Evolutionary conservation across 352 stramenopile genomes (phyloP).

Genomic region (Phytophthora parvispora): DNA sequence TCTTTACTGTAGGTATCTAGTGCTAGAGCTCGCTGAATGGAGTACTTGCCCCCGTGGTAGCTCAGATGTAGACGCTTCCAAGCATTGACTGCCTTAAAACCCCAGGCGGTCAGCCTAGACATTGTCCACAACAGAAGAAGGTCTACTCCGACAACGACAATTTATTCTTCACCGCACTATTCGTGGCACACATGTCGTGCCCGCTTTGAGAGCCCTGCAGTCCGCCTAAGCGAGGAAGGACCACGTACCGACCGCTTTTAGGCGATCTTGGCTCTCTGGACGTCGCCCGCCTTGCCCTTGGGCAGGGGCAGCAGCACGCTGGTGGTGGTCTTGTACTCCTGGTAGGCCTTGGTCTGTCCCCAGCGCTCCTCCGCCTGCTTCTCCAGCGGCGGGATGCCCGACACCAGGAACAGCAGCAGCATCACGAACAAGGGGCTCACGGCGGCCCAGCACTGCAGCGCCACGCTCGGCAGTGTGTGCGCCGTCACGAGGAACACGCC

Average conservation of each 20-base stretch:
- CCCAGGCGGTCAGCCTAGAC: too few relatives aligned
- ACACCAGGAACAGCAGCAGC: slow-evolving; percentile 73
- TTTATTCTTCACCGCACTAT: not conserved
- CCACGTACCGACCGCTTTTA: not conserved
- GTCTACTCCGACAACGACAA: not conserved
- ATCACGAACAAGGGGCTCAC: slow-evolving; percentile 75
- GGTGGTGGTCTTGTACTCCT: slow-evolving; percentile 82
- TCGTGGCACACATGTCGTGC: not conserved
- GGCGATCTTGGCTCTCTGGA: slow-evolving; percentile 3
- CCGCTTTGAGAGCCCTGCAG: too few relatives aligned
- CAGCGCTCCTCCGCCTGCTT: slow-evolving; percentile 75
- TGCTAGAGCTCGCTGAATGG: not conserved
- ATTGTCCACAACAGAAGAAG: not conserved
- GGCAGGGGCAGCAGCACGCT: slow-evolving; percentile 66
- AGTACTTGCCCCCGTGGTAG: not conserved
- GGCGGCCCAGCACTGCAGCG: slow-evolving; percentile 42
- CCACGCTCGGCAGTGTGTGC: slow-evolving; percentile 49
- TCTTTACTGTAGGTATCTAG: not conserved
- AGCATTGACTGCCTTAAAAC: too few relatives aligned
- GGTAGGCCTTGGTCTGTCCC: slow-evolving; percentile 64
- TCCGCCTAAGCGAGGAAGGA: too few relatives aligned
- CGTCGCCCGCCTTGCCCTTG: slow-evolving; percentile 1
- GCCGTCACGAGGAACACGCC: slow-evolving; percentile 65
- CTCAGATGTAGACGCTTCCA: not conserved
- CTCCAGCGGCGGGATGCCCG: slow-evolving; percentile 80